Base-by-base conservation (phyloP, 768 basidiomycete genomes). In the Phlegmacium glaucopus region DNA sequence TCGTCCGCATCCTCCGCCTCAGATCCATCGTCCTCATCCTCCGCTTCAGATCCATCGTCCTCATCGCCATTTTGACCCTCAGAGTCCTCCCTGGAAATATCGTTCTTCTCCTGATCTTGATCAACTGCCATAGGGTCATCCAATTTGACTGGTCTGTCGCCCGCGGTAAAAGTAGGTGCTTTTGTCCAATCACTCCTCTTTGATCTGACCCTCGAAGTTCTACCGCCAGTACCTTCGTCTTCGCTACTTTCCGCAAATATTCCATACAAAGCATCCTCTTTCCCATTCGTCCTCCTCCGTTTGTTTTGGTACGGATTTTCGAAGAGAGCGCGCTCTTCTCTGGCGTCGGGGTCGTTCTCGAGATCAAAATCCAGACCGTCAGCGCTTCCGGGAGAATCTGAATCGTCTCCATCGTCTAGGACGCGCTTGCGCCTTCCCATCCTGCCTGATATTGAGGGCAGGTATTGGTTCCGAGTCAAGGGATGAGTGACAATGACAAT, bases 381-480 rank as follows among this genome's bases (percentile, higher is more conserved):
- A 10, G 83, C 85, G 36, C 63, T 77, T 18, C 71, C 69, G 40
- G 82, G 83, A 9, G 86, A 84, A 61, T 85, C 83, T 0, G 83
- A 83, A 62, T 87, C 81, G 47, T 85, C 80, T 36, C 83, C 85
- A 45, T 90, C 88, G 36, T 90, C 78, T 32, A 90, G 70, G 35
- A 82, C 72, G 48, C 88, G 81, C 62, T 91, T 92, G 52, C 87
- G 74, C 45, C 88, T 80, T 45, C 80, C 80, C 90, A 92, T 92
- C 13, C 9, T 30, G n/a, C n/a, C n/a, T n/a, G n/a, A n/a, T 22
- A 22, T 22, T 22, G 22, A 5, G 22, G 22, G 5, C 22, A 22
- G 5, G 22, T 22, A 22, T 22, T 22, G 22, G 22, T 22, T 22
- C 22, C 22, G 22, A 22, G 22, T 22, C 22, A 5, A 12, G 12